Evolutionary conservation across 805 yeast genomes (phyloP), one percentile per base, ranked within the genome.

Genomic region (Yamadazyma tumulicola): DNA sequence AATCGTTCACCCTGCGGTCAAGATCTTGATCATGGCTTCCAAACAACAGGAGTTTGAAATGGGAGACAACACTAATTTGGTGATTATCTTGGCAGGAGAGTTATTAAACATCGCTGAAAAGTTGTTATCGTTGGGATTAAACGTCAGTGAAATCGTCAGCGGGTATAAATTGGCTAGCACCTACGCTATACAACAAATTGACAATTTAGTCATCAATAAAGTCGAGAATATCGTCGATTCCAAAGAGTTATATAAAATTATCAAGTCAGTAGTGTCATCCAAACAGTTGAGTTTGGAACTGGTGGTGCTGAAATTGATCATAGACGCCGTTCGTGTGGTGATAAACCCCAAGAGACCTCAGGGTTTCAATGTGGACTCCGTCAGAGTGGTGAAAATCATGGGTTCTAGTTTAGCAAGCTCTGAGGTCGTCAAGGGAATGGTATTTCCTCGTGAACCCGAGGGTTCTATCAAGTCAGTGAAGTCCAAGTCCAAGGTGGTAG

Each of bases 391-490:
- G 34, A 93, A 93, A 65, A 84, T 93, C 48, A 86, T 93, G 96
- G 98, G 98, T 42, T 73, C 94, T 12, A 72, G 89, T 34, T 69
- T 93, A 48, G 63, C 68, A 23, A 72, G 73, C 49, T 83, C 95
- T 9, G 74, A 74, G 51, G 97, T 93, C 34, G 70, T 93, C 45
- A 86, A 85, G 63, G 98, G 98, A 48, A 93, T 93, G 98, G 96
- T 93, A 24, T 91, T 93, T 74, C 95, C 95, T 47, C 77, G 94
- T 51, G 95, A 88, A 60, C 96, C 97, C n/a, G 97, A 91, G 59
- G 94, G 97, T 11, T 80, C 78, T 47, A 63, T 89, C 32, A 87
- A 86, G 56, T 74, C 79, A 42, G 66, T 83, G 38, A 57, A 51
- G 7, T 29, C 38, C 14, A 78, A 73, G 48, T 78, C 94, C 12